Percentiles rank a stretch among this genome's conserved stretches.
Evolutionary conservation across 2,329 filamentous ascomycete species (phyloP).

Genomic region (Aspergillus eucalypticola): DNA sequence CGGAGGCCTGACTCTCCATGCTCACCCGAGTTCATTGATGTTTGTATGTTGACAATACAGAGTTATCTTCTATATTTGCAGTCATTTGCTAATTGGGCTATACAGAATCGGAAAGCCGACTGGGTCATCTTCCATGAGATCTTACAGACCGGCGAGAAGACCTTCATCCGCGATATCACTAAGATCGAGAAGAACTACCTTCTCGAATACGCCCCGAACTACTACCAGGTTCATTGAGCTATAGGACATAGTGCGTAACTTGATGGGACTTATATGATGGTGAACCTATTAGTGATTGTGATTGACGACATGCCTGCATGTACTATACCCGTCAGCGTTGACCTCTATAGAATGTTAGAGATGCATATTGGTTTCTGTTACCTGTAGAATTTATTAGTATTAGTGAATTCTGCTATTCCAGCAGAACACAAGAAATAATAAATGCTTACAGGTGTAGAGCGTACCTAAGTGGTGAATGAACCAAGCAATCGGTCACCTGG

Average conservation of each 20-base stretch:
- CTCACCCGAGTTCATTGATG: slow-evolving; percentile 89
- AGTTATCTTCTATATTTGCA: not conserved
- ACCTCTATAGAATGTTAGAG: not conserved
- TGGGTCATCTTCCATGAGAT: slow-evolving; percentile 97
- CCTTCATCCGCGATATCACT: slow-evolving; percentile 86
- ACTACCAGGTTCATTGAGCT: slow-evolving; percentile 62
- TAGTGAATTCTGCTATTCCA: not conserved
- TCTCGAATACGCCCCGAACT: slow-evolving; percentile 81
- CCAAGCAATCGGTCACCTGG: too few relatives aligned
- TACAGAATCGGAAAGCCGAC: slow-evolving; percentile 80
- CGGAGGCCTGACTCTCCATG: slow-evolving; percentile 74
- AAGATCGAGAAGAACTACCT: slow-evolving; percentile 94
- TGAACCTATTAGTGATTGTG: not conserved
- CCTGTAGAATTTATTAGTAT: not conserved
- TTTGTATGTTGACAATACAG: slow-evolving; percentile 59
- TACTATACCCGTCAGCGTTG: not conserved
- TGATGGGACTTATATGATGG: not conserved
- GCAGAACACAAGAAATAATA: not conserved
- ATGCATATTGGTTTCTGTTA: not conserved
- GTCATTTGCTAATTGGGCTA: slow-evolving; percentile 14
- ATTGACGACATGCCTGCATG: not conserved
- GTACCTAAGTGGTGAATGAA: too few relatives aligned
- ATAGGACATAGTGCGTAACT: not conserved
- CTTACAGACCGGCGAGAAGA: slow-evolving; percentile 84
- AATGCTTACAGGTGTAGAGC: too few relatives aligned